A percentile compares a stretch with the other conserved stretches of the same genome.
Evolutionary conservation across 441 rosid species (phyloP).

Genomic region (Euphorbia celastroides): DNA sequence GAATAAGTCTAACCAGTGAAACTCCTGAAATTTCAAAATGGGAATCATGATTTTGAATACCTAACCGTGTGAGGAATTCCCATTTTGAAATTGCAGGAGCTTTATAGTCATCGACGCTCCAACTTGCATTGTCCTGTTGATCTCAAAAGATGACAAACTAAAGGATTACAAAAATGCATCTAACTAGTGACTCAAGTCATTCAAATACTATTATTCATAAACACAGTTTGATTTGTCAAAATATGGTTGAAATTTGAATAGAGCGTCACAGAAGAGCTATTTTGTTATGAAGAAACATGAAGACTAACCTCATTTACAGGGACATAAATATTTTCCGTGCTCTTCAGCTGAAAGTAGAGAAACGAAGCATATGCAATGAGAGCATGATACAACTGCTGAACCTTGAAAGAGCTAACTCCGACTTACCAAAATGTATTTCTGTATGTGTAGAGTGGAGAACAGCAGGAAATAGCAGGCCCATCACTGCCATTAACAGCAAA

Average conservation of each 20-base stretch:
- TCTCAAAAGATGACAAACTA: constrained; percentile 12
- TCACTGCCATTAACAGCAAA: constrained; percentile 87
- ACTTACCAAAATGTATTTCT: constrained; percentile 71
- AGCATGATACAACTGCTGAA: constrained; percentile 94
- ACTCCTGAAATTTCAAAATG: too few species aligned
- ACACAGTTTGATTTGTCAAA: not conserved
- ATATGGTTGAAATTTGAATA: not conserved
- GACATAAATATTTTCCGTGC: constrained; percentile 43
- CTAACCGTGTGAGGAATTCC: constrained; percentile 79
- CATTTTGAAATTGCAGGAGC: constrained; percentile 71
- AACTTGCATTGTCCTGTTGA: constrained; percentile 51
- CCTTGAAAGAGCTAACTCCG: constrained; percentile 87
- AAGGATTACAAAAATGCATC: not conserved
- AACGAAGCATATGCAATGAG: constrained; percentile 76
- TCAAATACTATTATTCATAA: not conserved
- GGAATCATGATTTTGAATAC: too few species aligned
- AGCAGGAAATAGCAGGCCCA: constrained; percentile 88
- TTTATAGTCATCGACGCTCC: constrained; percentile 51
- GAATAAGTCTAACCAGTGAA: too few species aligned
- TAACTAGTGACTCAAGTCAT: not conserved
- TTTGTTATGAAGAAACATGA: not conserved
- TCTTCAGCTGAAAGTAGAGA: constrained; percentile 67
- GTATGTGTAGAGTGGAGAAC: constrained; percentile 79
- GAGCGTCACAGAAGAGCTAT: not conserved
- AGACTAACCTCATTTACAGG: constrained; percentile 62